Base-by-base conservation (phyloP, 371 early-diverging fungal genomes). In the Lichtheimia ornata region DNA sequence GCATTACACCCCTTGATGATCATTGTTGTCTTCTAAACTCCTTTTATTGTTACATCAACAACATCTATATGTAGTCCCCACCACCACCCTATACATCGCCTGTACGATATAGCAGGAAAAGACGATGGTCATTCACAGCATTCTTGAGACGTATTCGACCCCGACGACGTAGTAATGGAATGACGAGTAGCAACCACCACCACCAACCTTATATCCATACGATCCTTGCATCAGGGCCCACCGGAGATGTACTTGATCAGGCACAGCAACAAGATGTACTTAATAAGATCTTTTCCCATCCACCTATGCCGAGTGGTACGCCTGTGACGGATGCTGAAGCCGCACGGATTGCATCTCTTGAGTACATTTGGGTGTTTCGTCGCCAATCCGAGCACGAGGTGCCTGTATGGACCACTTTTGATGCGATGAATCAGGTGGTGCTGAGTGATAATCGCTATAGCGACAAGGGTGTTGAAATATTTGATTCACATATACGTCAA, bases 311-410 rank as follows among this genome's bases (percentile, higher is more conserved):
- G 5, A 47, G 47, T 22, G 18, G 22, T 47, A 47, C 47, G 12
- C 47, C 47, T 22, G 22, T 47, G n/a, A 35, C 35, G 4, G 47
- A 47, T 47, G 57, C 35, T 18, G 58, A 56, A 18, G 50, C 54
- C n/a, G 49, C 42, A 22, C 41, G 35, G 24, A 50, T 72, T 5
- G 63, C 70, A 13, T 42, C 49, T 3, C 58, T 75, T 18, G 59
- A 63, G 11, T 55, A 41, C 11, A 65, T 75, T n/a, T 75, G 76
- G 76, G 72, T 70, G 2, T 75, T 75, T 62, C 61, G 71, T 9
- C 20, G 55, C 0, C 4, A 50, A 43, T 18, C 25, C 42, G 56
- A 40, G 13, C 51, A 42, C 3, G 52, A 41, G 14, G 42, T 5
- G 24, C 41, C 58, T 4, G 67, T 67, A 4, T 75, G 76, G 76